Percentiles rank a stretch among this genome's conserved stretches.
Conservation (phyloP, 2,329 filamentous ascomycete genomes). For the Diaporthe sp. region DNA sequence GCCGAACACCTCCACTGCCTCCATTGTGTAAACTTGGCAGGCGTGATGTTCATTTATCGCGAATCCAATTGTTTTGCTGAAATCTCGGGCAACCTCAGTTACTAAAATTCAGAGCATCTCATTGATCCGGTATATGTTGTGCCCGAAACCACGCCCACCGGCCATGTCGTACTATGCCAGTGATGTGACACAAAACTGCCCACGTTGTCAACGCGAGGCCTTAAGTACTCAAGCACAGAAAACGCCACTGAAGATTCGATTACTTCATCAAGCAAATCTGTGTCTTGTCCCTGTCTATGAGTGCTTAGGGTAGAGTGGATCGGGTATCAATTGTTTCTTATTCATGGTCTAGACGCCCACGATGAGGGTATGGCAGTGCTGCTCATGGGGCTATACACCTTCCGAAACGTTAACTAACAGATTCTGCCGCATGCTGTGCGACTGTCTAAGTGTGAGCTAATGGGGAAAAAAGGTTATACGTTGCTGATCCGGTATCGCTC, state of each 20-base stretch:
- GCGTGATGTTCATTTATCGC: background rate
- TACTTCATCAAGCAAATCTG: background rate
- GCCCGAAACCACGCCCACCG: background rate
- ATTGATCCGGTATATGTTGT: background rate
- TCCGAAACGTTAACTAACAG: background rate
- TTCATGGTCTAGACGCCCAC: background rate
- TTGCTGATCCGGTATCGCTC: constrained; percentile 18
- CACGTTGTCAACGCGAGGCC: background rate
- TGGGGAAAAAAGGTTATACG: background rate
- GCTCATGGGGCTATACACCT: background rate
- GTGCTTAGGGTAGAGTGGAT: too few species aligned
- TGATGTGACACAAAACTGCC: background rate
- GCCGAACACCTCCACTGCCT: background rate
- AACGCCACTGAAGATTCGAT: background rate
- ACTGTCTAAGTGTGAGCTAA: background rate
- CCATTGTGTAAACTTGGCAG: background rate
- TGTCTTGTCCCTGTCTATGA: background rate
- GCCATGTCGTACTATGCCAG: background rate
- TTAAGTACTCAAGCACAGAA: background rate
- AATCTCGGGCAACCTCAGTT: background rate
- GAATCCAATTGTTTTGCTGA: background rate
- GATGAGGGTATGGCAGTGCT: background rate
- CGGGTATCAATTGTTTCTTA: too few species aligned
- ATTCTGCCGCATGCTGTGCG: background rate
- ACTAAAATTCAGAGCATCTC: background rate